Evolutionary conservation across 371 early-diverging fungal species (phyloP), one percentile per base, ranked within the genome.

Genomic region (Coemansia linderi): DNA sequence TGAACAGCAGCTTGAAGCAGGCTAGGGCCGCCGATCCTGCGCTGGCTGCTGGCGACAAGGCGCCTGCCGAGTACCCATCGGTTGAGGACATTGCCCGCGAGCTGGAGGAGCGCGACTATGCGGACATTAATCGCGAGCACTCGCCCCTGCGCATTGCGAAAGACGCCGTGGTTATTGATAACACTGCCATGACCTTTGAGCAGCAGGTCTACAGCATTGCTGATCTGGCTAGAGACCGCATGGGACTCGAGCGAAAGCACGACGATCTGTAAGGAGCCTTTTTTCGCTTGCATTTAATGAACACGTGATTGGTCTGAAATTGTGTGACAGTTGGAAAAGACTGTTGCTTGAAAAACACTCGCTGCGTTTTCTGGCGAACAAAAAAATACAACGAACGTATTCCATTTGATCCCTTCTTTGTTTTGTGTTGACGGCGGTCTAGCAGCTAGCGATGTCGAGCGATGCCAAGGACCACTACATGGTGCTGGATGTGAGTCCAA

Each of bases 81-180:
- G 81, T 81, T 0, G 88, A 91, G 22, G 81, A 84, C 13, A 87
- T 92, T 17, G 83, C 85, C 22, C 63, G 78, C 1, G 91, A 92
- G 59, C 71, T 92, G 10, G 85, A 84, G 63, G 81, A 80, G 29
- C 82, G 98, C 48, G 98, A 97, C 82, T 81, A 85, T 44, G 84
- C 85, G 1, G 98, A 97, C 75, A 84, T 84, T 17, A 89, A 85
- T 43, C 84, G 98, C 8, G 76, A 84, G 64, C 83, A 88, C 15
- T 89, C 91, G n/a, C 96, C 96, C 15, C 79, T 97, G 22, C 84
- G 84, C 43, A 87, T 88, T 59, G 93, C 96, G 2, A 68, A 81
- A 0, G 95, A 93, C 81, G 95, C 98, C 2, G 82, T 95, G 36
- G 86, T 88, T 15, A 75, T 97, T 24, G 93, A 95, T 69, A 95